Evolutionary conservation across 2,329 filamentous ascomycete genomes (phyloP).

Genomic region (Botrytis fragariae): DNA sequence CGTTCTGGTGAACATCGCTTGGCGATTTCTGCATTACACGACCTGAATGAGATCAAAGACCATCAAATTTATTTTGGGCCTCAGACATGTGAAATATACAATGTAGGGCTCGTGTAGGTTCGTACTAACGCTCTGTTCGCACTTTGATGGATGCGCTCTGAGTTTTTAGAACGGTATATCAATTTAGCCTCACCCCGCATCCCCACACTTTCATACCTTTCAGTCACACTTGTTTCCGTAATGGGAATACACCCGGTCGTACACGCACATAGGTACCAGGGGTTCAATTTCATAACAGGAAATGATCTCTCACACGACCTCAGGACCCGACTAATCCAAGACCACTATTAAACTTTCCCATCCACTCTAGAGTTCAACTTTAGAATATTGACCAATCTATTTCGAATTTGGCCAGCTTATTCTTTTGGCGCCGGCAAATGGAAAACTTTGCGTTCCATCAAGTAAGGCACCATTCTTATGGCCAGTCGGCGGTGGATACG

Average conservation of each 20-base stretch:
- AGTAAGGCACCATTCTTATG: not conserved
- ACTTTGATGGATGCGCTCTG: not conserved
- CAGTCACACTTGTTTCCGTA: not conserved
- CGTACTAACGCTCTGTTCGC: not conserved
- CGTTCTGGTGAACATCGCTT: not conserved
- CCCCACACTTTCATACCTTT: not conserved
- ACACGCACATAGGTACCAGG: conserved; percentile 3
- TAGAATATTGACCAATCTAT: not conserved
- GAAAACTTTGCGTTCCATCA: not conserved
- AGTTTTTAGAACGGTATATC: not conserved
- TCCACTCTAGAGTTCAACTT: not conserved
- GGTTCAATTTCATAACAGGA: not conserved
- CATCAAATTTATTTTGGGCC: not conserved
- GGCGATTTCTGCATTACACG: not conserved
- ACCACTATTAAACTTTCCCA: not conserved
- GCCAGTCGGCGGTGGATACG: not conserved
- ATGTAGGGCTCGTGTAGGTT: not conserved
- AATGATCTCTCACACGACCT: not conserved
- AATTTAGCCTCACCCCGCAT: not conserved
- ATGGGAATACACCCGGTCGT: not conserved
- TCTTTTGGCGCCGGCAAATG: not conserved
- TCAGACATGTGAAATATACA: not conserved
- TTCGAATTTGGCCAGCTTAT: not conserved
- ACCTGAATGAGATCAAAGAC: not conserved
- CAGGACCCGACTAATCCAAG: not conserved